Base-by-base conservation (phyloP, 306 rosid genomes). In the Malus asiatica region DNA sequence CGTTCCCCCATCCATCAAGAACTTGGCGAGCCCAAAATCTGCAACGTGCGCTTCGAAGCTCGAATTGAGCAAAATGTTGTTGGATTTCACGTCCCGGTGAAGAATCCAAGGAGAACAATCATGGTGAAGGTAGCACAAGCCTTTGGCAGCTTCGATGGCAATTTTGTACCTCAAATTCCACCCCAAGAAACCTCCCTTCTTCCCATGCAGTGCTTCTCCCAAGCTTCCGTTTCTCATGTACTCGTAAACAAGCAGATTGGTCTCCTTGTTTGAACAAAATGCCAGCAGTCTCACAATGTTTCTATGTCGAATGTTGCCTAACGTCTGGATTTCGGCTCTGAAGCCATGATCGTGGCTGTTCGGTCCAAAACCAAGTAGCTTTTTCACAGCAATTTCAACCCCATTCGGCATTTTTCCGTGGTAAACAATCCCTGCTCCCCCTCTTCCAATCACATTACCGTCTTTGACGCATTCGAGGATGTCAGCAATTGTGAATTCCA, bases 371-470 rank as follows among this genome's bases (percentile, higher is more conserved):
- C 93, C 97, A 5, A 93, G 84, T 14, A 93, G 87, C 40, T 91
- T 93, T 15, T 93, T 93, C 7, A 93, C 97, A 1, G 98, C 98
- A 35, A 93, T 74, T 75, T 93, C 97, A 0, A 84, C 88, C 22
- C 98, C 98, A 40, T 76, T 87, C 4, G 96, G 88, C 98, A 93
- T 93, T 81, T 93, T 90, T 0, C 97, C 98, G 53, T 93, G 98
- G 89, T 90, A 93, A 15, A 93, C 98, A 11, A 90, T 88, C 63
- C 98, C 98, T 1, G 98, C 98, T 22, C 98, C 98, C 46, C 98
- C 98, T 84, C 89, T 76, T 25, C 98, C 98, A 4, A 93, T 89
- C 70, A 87, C 98, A 44, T 90, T 93, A 4, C 98, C 98, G 14
- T 93, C 98, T 70, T 88, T 91, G 57, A 93, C 89, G 46, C 97